These are phyloP conservation scores for Vicia sativa DNA, from an alignment of 306 rosid genomes.

Conservation along the genomic window DNA sequence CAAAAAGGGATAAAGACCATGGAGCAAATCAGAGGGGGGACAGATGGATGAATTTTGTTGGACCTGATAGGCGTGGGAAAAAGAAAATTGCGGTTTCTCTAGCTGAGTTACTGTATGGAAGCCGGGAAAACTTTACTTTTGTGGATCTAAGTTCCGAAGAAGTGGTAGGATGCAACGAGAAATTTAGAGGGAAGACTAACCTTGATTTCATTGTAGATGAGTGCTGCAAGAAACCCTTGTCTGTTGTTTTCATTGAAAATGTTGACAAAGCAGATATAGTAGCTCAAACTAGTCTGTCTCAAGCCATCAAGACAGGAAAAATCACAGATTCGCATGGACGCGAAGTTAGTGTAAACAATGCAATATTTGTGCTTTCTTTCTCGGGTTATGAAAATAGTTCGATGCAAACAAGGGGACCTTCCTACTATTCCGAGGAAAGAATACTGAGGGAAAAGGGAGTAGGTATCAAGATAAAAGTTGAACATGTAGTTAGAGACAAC, in stretches of 20 bases:
- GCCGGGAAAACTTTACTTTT: constrained; percentile 58
- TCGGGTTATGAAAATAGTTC: constrained; percentile 33
- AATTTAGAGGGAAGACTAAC: constrained; percentile 82
- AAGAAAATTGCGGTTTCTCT: constrained; percentile 68
- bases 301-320: constrained; percentile 78
- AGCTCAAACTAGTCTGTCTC: constrained; percentile 64
- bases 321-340: constrained; percentile 78
- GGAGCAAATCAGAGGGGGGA: constrained; percentile 55
- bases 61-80: constrained; percentile 79
- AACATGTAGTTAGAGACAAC: constrained; percentile 42
- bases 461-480: constrained; percentile 61
- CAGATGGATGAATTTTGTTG: constrained; percentile 78
- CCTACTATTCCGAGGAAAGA: constrained; percentile 69
- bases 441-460: constrained; percentile 53
- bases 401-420: constrained; percentile 38
- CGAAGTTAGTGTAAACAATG: constrained; percentile 70
- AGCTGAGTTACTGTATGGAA: constrained; percentile 70
- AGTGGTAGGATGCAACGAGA: constrained; percentile 54
- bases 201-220: constrained; percentile 76
- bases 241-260: constrained; percentile 79
- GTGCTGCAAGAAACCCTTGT: constrained; percentile 67
- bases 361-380: constrained; percentile 62
- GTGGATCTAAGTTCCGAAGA: constrained; percentile 65
- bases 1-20: constrained; percentile 42
- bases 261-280: constrained; percentile 77